These are phyloP conservation scores for Aspergillus baeticus DNA, from an alignment of 495 filamentous ascomycete genomes.

Conservation along the genomic window DNA sequence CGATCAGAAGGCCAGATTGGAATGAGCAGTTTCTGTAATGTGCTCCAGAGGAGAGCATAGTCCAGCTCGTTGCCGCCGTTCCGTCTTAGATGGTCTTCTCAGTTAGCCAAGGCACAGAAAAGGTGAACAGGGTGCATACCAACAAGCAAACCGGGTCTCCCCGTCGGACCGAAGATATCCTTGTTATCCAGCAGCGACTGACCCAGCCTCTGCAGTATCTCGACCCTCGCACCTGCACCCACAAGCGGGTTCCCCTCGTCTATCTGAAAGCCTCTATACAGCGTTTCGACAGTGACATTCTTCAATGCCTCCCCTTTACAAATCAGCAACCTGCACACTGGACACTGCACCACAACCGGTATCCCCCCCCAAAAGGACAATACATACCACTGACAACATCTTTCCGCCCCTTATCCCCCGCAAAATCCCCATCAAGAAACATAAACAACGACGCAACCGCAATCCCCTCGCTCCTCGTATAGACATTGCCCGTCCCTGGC, in stretches of 20 bases:
- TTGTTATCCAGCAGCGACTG: conserved; percentile 44
- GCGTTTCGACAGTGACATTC: conserved; percentile 13
- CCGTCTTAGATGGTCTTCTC: conserved; percentile 49
- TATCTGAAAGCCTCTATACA: conserved; percentile 43
- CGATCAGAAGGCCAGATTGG: conserved; percentile 56
- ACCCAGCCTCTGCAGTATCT: conserved; percentile 47
- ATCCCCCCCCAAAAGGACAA: no score
- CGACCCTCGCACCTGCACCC: conserved; percentile 47
- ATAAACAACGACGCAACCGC: conserved; percentile 59
- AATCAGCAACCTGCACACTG: no score
- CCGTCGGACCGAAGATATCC: conserved; percentile 49
- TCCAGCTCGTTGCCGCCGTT: conserved; percentile 21
- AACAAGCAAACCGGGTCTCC: conserved; percentile 55
- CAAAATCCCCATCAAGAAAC: conserved; percentile 53
- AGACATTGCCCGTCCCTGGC: conserved; percentile 44
- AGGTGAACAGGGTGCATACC: conserved; percentile 29
- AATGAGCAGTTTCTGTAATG: conserved; percentile 50
- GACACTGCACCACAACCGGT: no score
- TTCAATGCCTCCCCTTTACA: conserved; percentile 20
- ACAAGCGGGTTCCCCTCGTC: conserved; percentile 47
- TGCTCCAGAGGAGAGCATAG: conserved; percentile 44
- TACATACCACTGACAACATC: conserved; percentile 31
- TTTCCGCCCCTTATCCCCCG: conserved; percentile 14
- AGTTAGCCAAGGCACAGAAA: not conserved
- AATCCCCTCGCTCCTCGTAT: conserved; percentile 57